Evolutionary conservation across 2,329 filamentous ascomycete species (phyloP).

Genomic region (Talaromyces piceae): DNA sequence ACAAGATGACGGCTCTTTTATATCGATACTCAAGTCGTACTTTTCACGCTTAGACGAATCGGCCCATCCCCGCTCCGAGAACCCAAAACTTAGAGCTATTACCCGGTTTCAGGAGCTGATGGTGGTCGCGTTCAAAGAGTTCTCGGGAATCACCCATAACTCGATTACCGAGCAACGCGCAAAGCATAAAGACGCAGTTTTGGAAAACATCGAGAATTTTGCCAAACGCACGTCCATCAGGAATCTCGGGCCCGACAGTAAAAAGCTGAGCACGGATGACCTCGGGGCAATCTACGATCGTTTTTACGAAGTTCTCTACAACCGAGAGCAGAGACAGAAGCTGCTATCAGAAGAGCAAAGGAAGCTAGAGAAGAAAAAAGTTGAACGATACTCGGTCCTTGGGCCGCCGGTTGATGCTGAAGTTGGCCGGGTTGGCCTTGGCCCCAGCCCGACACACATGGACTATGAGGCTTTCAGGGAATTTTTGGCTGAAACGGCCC

Average conservation of each 20-base stretch:
- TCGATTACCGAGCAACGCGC: slow-evolving; percentile 82
- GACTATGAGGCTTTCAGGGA: slow-evolving; percentile 95
- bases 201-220: slow-evolving; percentile 95
- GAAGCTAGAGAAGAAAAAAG: slow-evolving; percentile 55
- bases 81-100: slow-evolving; percentile 85
- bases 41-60: slow-evolving; percentile 91
- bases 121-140: slow-evolving; percentile 98
- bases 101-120: slow-evolving; percentile 97
- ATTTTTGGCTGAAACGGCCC: slow-evolving; percentile 80
- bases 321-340: slow-evolving; percentile 74
- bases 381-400: slow-evolving; percentile 32
- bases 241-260: slow-evolving; percentile 93
- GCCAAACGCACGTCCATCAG: slow-evolving; percentile 94
- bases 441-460: slow-evolving; percentile 86
- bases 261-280: slow-evolving; percentile 76
- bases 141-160: slow-evolving; percentile 87
- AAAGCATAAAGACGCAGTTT: slow-evolving; percentile 88
- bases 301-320: slow-evolving; percentile 87
- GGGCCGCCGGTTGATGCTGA: slow-evolving; percentile 55
- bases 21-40: slow-evolving; percentile 90
- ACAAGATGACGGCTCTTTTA: slow-evolving; percentile 90
- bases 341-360: slow-evolving; percentile 69
- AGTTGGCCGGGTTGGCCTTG: slow-evolving; percentile 78
- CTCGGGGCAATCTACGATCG: slow-evolving; percentile 86
- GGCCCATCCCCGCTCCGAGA: slow-evolving; percentile 90